Percentiles rank a stretch among this genome's conserved stretches.
Conservation (phyloP, 495 filamentous ascomycete species). For the Letharia columbiana region DNA sequence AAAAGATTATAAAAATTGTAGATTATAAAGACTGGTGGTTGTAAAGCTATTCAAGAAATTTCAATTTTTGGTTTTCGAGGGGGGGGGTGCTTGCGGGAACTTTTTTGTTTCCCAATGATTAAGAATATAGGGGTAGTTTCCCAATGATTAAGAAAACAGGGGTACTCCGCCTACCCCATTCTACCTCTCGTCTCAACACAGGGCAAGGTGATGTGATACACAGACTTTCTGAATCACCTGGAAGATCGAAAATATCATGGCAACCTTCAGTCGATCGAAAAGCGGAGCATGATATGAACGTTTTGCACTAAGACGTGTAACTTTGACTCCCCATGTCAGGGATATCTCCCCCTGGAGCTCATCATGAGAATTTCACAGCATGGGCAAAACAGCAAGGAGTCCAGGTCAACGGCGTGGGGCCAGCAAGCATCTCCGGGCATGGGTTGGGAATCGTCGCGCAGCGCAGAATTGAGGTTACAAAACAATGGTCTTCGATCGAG, state of each 20-base stretch:
- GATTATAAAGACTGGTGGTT: too few species aligned
- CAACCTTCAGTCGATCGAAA: too few species aligned
- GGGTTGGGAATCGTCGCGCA: conserved; percentile 70
- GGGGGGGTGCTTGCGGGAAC: too few species aligned
- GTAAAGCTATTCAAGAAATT: too few species aligned
- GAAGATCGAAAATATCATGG: neutral
- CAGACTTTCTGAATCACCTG: neutral
- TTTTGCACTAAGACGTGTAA: neutral
- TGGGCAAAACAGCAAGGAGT: conserved; percentile 58
- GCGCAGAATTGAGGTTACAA: conserved; percentile 50
- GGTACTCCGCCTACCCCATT: too few species aligned
- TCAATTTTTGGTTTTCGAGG: too few species aligned
- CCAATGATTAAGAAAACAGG: too few species aligned
- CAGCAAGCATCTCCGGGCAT: conserved; percentile 51
- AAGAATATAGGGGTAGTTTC: too few species aligned
- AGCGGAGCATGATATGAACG: neutral
- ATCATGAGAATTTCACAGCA: conserved; percentile 45
- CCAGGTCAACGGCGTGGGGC: conserved; percentile 49
- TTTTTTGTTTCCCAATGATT: too few species aligned
- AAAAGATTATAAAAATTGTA: too few species aligned
- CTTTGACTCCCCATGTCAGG: neutral
- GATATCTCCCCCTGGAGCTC: conserved; percentile 27
- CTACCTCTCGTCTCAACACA: too few species aligned
- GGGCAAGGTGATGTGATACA: too few species aligned
- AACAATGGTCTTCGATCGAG: neutral